phyloP scores from a whole-genome alignment of 345 rosid species.

The Lagerstroemia speciosa region DNA sequence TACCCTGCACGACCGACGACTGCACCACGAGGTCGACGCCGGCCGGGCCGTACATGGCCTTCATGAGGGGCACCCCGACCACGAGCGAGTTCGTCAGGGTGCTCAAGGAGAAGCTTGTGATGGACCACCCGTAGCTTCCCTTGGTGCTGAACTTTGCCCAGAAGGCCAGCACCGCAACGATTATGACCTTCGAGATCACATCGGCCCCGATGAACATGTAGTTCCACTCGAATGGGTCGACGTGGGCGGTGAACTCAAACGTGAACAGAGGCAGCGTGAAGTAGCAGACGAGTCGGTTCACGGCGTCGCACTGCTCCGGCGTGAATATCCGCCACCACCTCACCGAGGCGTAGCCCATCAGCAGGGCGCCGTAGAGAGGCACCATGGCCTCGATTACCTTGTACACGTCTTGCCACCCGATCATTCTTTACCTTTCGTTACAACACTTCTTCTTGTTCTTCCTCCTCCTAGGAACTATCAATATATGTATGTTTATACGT shows the following conservation, averaged over 20 bases:
- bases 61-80: constrained; percentile 71
- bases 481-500: neutral
- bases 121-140: constrained; percentile 82
- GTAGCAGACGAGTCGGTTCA: constrained; percentile 64
- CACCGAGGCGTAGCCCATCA: constrained; percentile 87
- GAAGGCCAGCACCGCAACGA: constrained; percentile 44
- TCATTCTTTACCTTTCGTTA: constrained; percentile 30
- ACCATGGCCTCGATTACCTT: constrained; percentile 78
- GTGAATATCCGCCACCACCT: constrained; percentile 83
- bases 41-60: constrained; percentile 69
- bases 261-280: constrained; percentile 86
- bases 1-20: constrained; percentile 62
- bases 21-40: constrained; percentile 88
- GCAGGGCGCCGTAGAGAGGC: constrained; percentile 71
- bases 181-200: constrained; percentile 57
- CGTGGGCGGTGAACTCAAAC: constrained; percentile 70
- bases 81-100: constrained; percentile 76
- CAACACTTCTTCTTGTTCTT: neutral
- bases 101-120: constrained; percentile 73
- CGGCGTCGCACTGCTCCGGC: constrained; percentile 67
- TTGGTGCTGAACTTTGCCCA: constrained; percentile 76
- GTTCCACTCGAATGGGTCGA: constrained; percentile 77
- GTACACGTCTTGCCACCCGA: constrained; percentile 68
- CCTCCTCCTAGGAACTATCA: neutral
- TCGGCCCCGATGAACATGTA: constrained; percentile 64